A percentile compares a stretch with the other conserved stretches of the same genome.
Conservation (phyloP, 495 filamentous ascomycete genomes). For the Barbatosphaeria neglecta region DNA sequence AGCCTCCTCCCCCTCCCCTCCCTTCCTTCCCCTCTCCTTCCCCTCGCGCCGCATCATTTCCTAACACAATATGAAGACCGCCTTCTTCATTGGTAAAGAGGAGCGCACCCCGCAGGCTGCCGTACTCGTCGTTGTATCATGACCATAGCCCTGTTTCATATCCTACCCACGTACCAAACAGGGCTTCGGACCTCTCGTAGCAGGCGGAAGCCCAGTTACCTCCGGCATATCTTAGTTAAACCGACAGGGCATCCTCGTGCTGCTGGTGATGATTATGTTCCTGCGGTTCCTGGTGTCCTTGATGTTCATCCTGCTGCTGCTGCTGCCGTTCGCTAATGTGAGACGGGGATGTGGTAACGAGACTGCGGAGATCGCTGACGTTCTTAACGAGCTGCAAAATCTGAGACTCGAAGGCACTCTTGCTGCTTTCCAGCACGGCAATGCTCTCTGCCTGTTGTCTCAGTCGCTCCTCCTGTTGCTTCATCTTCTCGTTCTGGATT, state of each 20-base stretch:
- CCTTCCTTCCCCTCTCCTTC: too few relatives aligned
- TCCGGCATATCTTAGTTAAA: too few relatives aligned
- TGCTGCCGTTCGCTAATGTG: constrained; percentile 6
- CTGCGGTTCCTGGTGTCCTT: too few relatives aligned
- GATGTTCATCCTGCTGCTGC: constrained; percentile 3
- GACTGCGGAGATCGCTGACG: constrained; percentile 18
- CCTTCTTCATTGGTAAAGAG: too few relatives aligned
- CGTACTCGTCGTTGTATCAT: too few relatives aligned
- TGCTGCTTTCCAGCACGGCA: constrained; percentile 27
- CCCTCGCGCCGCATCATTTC: too few relatives aligned
- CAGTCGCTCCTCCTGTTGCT: constrained; percentile 7
- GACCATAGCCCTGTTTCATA: too few relatives aligned
- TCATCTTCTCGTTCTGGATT: constrained; percentile 19
- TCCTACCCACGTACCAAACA: too few relatives aligned
- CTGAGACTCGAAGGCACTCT: constrained; percentile 23
- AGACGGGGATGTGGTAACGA: constrained; percentile 10
- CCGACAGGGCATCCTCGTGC: too few relatives aligned
- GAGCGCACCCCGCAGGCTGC: too few relatives aligned
- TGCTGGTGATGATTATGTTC: too few relatives aligned
- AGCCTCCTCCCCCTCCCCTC: background rate
- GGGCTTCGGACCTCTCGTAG: background rate
- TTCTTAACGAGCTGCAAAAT: constrained; percentile 26
- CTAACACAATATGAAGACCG: too few relatives aligned
- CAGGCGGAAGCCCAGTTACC: background rate
- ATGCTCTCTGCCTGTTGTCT: constrained; percentile 22